A percentile compares a stretch with the other conserved stretches of the same genome.
Evolutionary conservation across 2,329 filamentous ascomycete species (phyloP).

Genomic region (Penicillium corylophilum): DNA sequence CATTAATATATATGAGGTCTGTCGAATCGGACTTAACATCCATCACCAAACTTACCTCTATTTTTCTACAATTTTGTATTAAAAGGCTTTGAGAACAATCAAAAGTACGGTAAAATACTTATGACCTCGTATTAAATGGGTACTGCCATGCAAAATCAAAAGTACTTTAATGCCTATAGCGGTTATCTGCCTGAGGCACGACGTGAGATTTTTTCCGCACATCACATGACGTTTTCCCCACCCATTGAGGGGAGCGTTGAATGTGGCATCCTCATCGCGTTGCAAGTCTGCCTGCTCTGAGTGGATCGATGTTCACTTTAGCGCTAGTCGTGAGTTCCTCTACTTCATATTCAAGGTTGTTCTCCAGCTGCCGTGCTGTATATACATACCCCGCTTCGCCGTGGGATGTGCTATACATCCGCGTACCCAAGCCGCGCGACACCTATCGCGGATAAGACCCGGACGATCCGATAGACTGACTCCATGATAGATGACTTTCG

Average conservation of each 20-base stretch:
- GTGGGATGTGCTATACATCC: constrained; percentile 8
- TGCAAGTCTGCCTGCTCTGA: constrained; percentile 13
- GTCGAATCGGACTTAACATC: neutral
- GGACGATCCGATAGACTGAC: constrained; percentile 19
- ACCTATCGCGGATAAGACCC: neutral
- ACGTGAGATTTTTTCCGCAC: constrained; percentile 17
- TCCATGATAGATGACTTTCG: constrained; percentile 31
- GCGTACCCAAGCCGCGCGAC: neutral
- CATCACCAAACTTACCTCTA: neutral
- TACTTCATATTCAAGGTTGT: neutral
- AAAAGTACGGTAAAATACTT: too few relatives aligned
- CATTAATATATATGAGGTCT: neutral
- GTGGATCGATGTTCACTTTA: constrained; percentile 24
- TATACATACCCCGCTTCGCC: neutral
- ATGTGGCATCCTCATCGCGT: constrained; percentile 23
- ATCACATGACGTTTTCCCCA: constrained; percentile 33
- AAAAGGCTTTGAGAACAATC: too few relatives aligned
- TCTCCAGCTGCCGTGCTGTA: neutral
- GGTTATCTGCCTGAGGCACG: constrained; percentile 21
- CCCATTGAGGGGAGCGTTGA: constrained; percentile 25
- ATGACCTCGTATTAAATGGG: neutral
- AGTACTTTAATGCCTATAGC: neutral
- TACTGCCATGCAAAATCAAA: neutral
- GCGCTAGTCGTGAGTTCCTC: constrained; percentile 36
- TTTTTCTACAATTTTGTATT: too few relatives aligned